Conservation (phyloP, 768 basidiomycete species). For the Boletus rufocinnamomeus region DNA sequence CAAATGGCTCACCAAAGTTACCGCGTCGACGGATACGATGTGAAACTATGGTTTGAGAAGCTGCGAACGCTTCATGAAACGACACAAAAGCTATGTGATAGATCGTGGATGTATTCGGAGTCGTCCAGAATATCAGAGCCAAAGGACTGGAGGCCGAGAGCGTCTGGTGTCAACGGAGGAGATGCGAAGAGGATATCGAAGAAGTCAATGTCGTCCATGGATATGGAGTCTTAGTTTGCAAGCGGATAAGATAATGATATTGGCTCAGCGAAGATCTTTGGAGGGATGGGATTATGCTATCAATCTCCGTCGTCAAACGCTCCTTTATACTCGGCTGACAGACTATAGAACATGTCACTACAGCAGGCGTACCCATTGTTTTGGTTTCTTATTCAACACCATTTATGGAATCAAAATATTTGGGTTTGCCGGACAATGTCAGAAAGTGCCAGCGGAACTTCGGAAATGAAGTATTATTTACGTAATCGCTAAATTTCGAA, state of each 20-base stretch:
- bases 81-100: not conserved
- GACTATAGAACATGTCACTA: not conserved
- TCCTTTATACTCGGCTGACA: not conserved
- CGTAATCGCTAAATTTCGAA: not conserved
- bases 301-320: not conserved
- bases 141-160: not conserved
- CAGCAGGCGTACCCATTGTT: not conserved
- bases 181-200: not conserved
- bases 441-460: not conserved
- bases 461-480: not conserved
- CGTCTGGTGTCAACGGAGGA: not conserved
- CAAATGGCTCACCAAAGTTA: not conserved
- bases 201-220: conserved; percentile 13
- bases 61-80: conserved; percentile 1
- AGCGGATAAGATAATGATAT: not conserved
- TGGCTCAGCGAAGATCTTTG: not conserved
- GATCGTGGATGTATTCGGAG: not conserved
- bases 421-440: not conserved
- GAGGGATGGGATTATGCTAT: not conserved
- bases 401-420: conserved; percentile 3
- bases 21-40: not conserved
- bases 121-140: conserved; percentile 2
- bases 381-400: conserved; percentile 3
- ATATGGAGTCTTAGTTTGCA: not conserved
- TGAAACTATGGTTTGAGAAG: not conserved